Base-by-base conservation (phyloP, 148 eudicot species). In the Hydrangea macrophylla region DNA sequence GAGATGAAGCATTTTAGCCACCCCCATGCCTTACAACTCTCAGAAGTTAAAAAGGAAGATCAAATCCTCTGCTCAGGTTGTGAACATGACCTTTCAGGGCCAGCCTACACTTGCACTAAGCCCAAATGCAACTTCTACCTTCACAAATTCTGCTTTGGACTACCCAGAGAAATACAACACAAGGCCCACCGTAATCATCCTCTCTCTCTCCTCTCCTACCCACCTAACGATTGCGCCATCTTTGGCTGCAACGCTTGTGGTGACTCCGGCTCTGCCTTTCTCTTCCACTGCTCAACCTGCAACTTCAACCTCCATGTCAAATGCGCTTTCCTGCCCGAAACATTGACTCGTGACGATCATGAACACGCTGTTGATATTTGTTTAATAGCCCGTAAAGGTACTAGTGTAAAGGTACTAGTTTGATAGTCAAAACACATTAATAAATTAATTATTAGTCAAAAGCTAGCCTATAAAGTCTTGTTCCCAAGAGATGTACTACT, bases 181-280 rank as follows among this genome's bases (percentile, higher is more conserved):
- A 55, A 45, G 11, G 69, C 73, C 18, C 79, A 75, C 74, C 74
- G 70, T 12, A 51, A 70, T 18, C 79, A 75, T n/a, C 51, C 65
- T 15, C 60, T 75, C 2, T 5, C 26, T 12, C 79, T 75, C 42
- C 66, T n/a, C 54, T 55, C 30, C 8, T 32, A 55, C 10, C 65
- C 79, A 42, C 74, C 73, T 7, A 69, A 69, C 55, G 15, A 24
- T 55, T 58, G 31, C 40, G 74, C 65, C 42, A 70, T 64, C 39
- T 75, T 75, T 70, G 62, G 58, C 6, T 75, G 79, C 50, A 33
- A 69, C 36, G 79, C 79, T 17, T 75, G 79, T 32, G 58, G 64
- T 7, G 24, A 28, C 10, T 50, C 64, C 1, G 74, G 79, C 50
- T 51, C 63, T 6, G 79, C 35, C 13, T 75, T 69, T 36, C 62